Evolutionary conservation across 2,329 filamentous ascomycete genomes (phyloP).

Genomic region (Arachnomyces sp.): DNA sequence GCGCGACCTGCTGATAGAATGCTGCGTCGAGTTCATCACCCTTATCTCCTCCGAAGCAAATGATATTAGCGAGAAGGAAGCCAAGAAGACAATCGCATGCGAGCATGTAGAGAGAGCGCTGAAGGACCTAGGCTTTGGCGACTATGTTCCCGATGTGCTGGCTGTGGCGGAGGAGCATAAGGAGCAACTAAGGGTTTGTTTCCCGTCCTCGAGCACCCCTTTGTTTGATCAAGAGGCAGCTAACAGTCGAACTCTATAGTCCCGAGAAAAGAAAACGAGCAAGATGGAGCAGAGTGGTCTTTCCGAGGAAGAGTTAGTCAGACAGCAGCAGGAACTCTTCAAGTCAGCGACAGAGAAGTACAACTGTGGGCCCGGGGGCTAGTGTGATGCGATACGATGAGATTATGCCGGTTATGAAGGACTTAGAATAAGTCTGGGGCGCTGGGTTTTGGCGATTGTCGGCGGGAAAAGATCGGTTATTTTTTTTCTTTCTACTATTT

Average conservation of each 20-base stretch:
- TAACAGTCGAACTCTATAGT: constrained; percentile 45
- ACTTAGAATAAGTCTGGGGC: too few relatives aligned
- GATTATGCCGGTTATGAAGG: too few relatives aligned
- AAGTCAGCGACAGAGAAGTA: constrained; percentile 69
- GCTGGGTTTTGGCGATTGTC: too few relatives aligned
- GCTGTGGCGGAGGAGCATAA: constrained; percentile 88
- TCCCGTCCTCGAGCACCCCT: too few relatives aligned
- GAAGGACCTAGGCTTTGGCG: constrained; percentile 82
- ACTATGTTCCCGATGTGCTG: constrained; percentile 82
- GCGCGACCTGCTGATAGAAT: constrained; percentile 91
- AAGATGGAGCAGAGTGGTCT: constrained; percentile 94
- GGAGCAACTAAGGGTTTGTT: constrained; percentile 75
- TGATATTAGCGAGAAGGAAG: constrained; percentile 96
- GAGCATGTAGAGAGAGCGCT: constrained; percentile 96
- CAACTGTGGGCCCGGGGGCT: constrained; percentile 42
- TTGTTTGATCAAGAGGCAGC: not conserved
- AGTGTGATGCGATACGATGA: too few relatives aligned
- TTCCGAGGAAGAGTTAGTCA: constrained; percentile 79
- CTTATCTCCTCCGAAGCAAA: constrained; percentile 98
- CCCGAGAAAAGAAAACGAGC: constrained; percentile 91
- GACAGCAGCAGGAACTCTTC: constrained; percentile 87
- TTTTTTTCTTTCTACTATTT: too few relatives aligned
- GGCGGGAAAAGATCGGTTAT: too few relatives aligned
- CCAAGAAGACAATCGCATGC: constrained; percentile 97
- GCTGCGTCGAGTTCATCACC: constrained; percentile 98